Base-by-base conservation (phyloP, 768 basidiomycete genomes). In the Calocybe cyanea region DNA sequence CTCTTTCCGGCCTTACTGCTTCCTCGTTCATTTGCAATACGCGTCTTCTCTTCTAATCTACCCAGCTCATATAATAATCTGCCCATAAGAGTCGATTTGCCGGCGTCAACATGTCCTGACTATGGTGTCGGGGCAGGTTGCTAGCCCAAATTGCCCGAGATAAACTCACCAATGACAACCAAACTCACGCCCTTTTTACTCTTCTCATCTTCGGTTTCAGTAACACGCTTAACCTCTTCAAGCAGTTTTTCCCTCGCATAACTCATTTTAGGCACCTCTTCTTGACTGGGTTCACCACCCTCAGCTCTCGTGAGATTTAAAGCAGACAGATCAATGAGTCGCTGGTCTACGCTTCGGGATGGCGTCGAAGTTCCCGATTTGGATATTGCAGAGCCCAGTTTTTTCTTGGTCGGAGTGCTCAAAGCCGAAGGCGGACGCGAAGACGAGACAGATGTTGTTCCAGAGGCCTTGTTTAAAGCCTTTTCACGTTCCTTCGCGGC, bases 61-160 rank as follows among this genome's bases (percentile, higher is more conserved):
- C 96, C 96, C 1, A 95, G 75, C 52, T 98, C 96, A 62, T 97
- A 97, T 41, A 98, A 58, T 48, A 99, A 58, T 45, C 95, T 75
- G 1, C 96, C 96, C 92, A 98, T 97, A 20, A 99, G 68, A 1
- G 96, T 99, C 4, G 93, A 96, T 65, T 99, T 99, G 19, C 96
- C 96, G 14, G 96, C 96, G 67, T 99, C 96, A 50, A 99, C 96
- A 59, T 99, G 96, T 31, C 96, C 95, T 97, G 55, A 2, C 25
- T 19, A 50, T 31, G 30, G 33, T 43, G 28, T 49, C 39, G 10
- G n/a, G 49, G 15, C 21, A 10, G 7, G 42, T 18, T n/a, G 11
- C 39, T 30, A 10, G 3, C 18, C 20, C n/a, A 10, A 18, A 36
- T 25, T 11, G 18, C 32, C 25, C 21, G 9, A 21, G 32, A 41